phyloP scores from a whole-genome alignment of 768 basidiomycete genomes.

The Serendipita vermifera region DNA sequence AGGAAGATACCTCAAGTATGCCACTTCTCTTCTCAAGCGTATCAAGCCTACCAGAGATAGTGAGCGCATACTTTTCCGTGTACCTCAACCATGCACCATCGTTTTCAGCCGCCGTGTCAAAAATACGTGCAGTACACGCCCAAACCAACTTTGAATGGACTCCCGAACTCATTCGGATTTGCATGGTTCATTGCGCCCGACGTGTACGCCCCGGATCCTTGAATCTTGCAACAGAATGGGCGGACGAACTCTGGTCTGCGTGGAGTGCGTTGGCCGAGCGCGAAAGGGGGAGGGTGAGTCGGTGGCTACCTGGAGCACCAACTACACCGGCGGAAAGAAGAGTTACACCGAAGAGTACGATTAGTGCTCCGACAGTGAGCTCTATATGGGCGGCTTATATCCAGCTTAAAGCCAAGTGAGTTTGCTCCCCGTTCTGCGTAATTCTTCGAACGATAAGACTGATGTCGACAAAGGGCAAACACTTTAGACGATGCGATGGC shows the following conservation, averaged over 20 bases:
- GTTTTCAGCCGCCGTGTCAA: conserved; percentile 46
- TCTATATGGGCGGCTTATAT: conserved; percentile 67
- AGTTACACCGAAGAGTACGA: not conserved
- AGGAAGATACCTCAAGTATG: not conserved
- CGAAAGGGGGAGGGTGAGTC: not conserved
- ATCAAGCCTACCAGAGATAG: conserved; percentile 41
- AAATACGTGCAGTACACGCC: conserved; percentile 48
- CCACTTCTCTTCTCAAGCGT: conserved; percentile 42
- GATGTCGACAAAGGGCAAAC: conserved; percentile 22
- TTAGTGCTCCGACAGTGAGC: conserved; percentile 11
- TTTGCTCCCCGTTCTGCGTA: conserved; percentile 12
- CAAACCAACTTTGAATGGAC: conserved; percentile 34
- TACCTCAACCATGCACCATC: conserved; percentile 45
- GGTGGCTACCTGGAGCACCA: conserved; percentile 28
- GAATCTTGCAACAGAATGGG: conserved; percentile 36
- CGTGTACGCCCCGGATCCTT: conserved; percentile 1
- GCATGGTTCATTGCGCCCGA: conserved; percentile 12
- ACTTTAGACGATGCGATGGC: conserved; percentile 34
- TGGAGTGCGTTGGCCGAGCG: conserved; percentile 32
- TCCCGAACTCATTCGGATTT: not conserved
- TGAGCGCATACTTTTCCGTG: conserved; percentile 74
- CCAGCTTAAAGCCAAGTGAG: conserved; percentile 49
- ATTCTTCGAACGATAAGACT: conserved; percentile 32
- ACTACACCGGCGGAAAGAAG: not conserved
- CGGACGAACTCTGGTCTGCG: conserved; percentile 49